Evolutionary conservation across 805 yeast species (phyloP), one percentile per base, ranked within the genome.

Genomic region (Metschnikowia cerradonensis): DNA sequence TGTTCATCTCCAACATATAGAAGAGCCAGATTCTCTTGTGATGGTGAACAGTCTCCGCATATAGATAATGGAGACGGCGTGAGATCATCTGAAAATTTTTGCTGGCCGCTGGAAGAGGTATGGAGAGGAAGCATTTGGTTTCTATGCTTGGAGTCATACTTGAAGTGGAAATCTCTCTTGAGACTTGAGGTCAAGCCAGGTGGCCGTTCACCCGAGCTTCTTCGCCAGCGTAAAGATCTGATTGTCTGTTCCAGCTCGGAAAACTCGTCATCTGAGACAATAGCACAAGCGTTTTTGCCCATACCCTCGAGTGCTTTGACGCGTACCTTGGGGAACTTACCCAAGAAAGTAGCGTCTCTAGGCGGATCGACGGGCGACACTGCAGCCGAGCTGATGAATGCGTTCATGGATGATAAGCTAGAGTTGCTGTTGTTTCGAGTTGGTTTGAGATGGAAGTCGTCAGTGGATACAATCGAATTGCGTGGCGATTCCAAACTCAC

Each of bases 401-500:
- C 47, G 15, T 44, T 44, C 11, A 62, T 44, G 8, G 63, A 57
- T 15, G 57, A 55, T 38, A 65, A 51, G 45, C 65, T 59, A 17
- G 66, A 57, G 44, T 58, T 56, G 51, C 74, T 68, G 53, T 68
- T 67, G 52, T 70, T 71, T 45, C 77, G 54, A 1, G 71, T 63
- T 26, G 64, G 64, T 31, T 66, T 57, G 17, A 58, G 44, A 42
- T 60, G 52, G 35, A 51, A 54, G 48, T 73, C 78, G 48, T 73
- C 78, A 1, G 68, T 60, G 10, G 73, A 68, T 4, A 69, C 71
- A 14, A 73, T 72, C 26, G 73, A 68, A 54, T 73, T 73, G 38
- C 76, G 60, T 3, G 76, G 75, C 56, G 70, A 65, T 42, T 68
- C 77, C 45, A 71, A 51, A 56, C 72, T 66, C 17, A 66, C 67